Percentiles rank a stretch among this genome's conserved stretches.
phyloP scores from a whole-genome alignment of 2,329 filamentous ascomycete genomes.

The Helotiales sp. region DNA sequence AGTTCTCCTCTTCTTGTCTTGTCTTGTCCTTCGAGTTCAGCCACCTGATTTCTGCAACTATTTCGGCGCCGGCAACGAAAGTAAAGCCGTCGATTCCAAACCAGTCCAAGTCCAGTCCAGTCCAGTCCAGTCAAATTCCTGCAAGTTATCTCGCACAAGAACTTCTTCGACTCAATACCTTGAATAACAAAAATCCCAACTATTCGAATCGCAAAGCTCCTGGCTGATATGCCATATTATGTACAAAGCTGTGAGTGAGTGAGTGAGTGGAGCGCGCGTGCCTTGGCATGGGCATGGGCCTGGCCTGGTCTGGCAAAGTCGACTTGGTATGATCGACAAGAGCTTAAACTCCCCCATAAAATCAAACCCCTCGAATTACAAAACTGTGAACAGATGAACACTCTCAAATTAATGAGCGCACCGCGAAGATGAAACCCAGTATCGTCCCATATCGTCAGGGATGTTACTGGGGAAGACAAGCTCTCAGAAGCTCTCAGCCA shows the following conservation, averaged over 20 bases:
- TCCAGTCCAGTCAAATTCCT: too few relatives aligned
- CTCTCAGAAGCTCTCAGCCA: neutral
- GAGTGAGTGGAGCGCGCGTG: neutral
- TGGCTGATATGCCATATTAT: neutral
- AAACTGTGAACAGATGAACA: neutral
- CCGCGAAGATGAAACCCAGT: neutral
- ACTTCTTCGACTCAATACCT: neutral
- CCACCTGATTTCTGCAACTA: neutral
- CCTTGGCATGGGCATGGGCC: neutral
- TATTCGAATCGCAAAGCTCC: neutral
- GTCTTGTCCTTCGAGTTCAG: neutral
- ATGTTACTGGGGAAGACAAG: neutral
- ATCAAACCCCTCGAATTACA: neutral
- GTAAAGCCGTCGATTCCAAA: too few relatives aligned
- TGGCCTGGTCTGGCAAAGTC: neutral
- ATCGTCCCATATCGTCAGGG: neutral
- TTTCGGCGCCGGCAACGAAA: neutral
- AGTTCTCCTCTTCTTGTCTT: constrained; percentile 6
- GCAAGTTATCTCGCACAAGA: neutral
- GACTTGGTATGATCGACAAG: constrained; percentile 9
- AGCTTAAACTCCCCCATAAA: constrained; percentile 4
- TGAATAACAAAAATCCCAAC: neutral
- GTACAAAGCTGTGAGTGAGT: neutral
- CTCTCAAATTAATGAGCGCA: neutral
- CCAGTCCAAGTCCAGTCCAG: too few relatives aligned